Conservation (phyloP, 2,329 filamentous ascomycete species). For the Cercospora janseana region DNA sequence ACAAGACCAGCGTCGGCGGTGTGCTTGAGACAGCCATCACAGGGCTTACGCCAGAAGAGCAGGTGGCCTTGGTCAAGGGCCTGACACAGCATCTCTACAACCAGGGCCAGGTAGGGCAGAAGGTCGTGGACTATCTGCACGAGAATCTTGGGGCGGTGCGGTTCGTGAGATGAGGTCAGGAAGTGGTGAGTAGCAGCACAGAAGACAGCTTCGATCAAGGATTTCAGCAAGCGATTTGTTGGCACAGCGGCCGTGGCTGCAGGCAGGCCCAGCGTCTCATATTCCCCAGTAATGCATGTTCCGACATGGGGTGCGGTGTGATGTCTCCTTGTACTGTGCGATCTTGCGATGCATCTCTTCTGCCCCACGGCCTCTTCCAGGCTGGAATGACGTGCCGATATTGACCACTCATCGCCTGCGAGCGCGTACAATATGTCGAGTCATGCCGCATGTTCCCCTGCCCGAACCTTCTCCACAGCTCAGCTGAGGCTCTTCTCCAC, state of each 20-base stretch:
- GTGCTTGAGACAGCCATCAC: slow-evolving; percentile 91
- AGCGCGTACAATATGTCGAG: not conserved
- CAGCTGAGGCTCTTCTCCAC: slow-evolving; percentile 4
- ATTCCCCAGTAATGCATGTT: too few relatives aligned
- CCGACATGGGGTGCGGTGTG: too few relatives aligned
- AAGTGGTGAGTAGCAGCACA: not conserved
- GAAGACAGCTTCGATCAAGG: slow-evolving; percentile 6
- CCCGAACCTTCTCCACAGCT: slow-evolving; percentile 1
- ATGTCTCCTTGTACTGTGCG: too few relatives aligned
- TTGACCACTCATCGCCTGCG: not conserved
- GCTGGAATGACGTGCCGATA: not conserved
- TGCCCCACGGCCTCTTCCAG: too few relatives aligned
- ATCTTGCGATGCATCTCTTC: too few relatives aligned
- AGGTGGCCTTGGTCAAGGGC: slow-evolving; percentile 71
- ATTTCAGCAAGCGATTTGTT: slow-evolving; percentile 2
- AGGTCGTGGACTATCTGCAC: slow-evolving; percentile 45
- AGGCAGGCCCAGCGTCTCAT: too few relatives aligned
- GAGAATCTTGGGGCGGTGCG: slow-evolving; percentile 29
- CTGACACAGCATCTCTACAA: slow-evolving; percentile 64
- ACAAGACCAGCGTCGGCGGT: slow-evolving; percentile 79
- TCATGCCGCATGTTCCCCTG: not conserved
- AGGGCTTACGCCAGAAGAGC: slow-evolving; percentile 81
- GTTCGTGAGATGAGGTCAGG: not conserved
- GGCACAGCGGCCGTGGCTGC: not conserved
- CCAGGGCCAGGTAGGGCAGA: slow-evolving; percentile 57